Evolutionary conservation across 2,329 filamentous ascomycete species (phyloP), one percentile per base, ranked within the genome.

Genomic region (Aurifilum marmelostoma): DNA sequence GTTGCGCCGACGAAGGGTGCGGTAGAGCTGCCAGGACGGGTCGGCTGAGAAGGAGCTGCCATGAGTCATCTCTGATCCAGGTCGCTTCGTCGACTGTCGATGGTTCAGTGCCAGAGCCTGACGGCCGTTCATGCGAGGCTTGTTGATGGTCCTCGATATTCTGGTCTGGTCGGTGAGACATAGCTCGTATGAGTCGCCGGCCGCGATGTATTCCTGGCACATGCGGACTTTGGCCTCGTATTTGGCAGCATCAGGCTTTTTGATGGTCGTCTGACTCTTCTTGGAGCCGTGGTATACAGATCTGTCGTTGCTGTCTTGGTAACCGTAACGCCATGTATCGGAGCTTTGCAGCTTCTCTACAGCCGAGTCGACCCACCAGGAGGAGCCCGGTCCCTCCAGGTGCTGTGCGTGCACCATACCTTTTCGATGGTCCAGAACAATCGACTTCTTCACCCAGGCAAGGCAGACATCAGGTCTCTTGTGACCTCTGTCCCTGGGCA

Each of bases 121-220:
- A 0, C 81, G 78, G 2, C 80, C 80, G 21, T 61, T 34, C 18
- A 16, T 41, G 2, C 16, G 18, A 3, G 54, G n/a, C 47, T 43
- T 43, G 41, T 16, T 56, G 3, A 41, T 18, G 7, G 47, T 62
- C 34, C 54, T 69, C 27, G 77, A 84, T 73, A 96, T 87, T 47
- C 83, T 85, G 14, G 92, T 93, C 77, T 93, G 89, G 63, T 89
- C 89, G 0, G 93, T 97, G 9, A 97, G 85, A 73, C 93, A 97
- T 8, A 97, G 85, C 76, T 97, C 93, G 77, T 97, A 97, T 0
- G 92, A 94, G 71, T 94, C 89, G 18, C 93, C 93, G 0, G 90
- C 89, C 3, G 89, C 86, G 71, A 97, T 91, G 71, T 87, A 85
- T 5, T 88, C 84, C 75, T 95, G 91, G 75, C 92, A 96, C 50